phyloP scores from a whole-genome alignment of 2,329 filamentous ascomycete genomes.

The Shiraia sp. region DNA sequence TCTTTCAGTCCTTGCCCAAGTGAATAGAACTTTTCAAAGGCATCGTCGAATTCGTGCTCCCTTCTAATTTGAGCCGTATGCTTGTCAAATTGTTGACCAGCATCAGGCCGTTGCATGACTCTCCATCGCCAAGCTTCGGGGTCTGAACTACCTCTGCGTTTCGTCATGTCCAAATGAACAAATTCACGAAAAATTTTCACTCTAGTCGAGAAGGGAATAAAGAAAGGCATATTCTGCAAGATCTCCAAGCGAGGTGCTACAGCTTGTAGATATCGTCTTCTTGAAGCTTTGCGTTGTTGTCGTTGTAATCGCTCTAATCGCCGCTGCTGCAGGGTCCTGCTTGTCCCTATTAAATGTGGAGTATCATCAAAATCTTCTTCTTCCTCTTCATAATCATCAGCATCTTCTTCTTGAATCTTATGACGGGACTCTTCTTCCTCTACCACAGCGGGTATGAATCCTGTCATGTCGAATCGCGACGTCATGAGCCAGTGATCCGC shows the following conservation, averaged over 20 bases:
- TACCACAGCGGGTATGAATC: slow-evolving; percentile 84
- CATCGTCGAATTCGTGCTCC: slow-evolving; percentile 81
- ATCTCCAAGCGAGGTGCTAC: slow-evolving; percentile 88
- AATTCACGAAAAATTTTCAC: slow-evolving; percentile 95
- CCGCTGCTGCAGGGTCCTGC: slow-evolving; percentile 65
- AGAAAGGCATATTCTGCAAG: slow-evolving; percentile 93
- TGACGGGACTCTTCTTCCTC: slow-evolving; percentile 80
- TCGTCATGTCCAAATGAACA: slow-evolving; percentile 78
- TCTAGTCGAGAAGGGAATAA: slow-evolving; percentile 88
- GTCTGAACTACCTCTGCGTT: slow-evolving; percentile 71
- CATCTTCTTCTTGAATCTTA: slow-evolving; percentile 66
- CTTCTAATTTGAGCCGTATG: slow-evolving; percentile 80
- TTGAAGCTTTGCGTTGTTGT: slow-evolving; percentile 67
- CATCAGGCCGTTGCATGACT: slow-evolving; percentile 42
- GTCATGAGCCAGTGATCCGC: slow-evolving; percentile 95
- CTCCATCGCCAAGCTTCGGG: slow-evolving; percentile 74
- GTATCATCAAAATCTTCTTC: slow-evolving; percentile 44
- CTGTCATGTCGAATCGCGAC: slow-evolving; percentile 80
- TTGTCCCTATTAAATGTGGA: slow-evolving; percentile 56
- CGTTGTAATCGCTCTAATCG: slow-evolving; percentile 65
- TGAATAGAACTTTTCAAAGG: slow-evolving; percentile 78
- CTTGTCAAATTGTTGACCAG: slow-evolving; percentile 44
- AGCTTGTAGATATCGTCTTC: slow-evolving; percentile 73
- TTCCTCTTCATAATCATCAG: slow-evolving; percentile 56
- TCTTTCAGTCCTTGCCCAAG: slow-evolving; percentile 86